phyloP scores from a whole-genome alignment of 768 basidiomycete species.

The Coprinellus aureogranulatus region DNA sequence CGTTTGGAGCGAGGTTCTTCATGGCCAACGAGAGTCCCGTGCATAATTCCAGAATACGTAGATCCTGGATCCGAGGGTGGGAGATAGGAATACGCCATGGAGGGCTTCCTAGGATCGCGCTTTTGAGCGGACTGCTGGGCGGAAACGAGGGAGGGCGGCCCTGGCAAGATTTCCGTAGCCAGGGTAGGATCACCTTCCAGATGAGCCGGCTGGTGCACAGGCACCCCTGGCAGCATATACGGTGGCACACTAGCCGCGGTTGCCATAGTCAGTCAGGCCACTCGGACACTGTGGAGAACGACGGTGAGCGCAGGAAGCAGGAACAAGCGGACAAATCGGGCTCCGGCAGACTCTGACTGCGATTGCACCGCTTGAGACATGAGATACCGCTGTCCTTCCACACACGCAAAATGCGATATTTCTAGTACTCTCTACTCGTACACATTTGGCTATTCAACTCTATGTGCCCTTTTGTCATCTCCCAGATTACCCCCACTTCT shows the following conservation, averaged over 20 bases:
- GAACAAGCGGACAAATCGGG: constrained; percentile 37
- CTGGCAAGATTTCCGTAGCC: constrained; percentile 88
- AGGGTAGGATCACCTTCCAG: constrained; percentile 79
- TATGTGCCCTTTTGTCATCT: no score
- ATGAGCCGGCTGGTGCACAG: constrained; percentile 73
- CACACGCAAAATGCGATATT: background rate
- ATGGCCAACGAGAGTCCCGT: constrained; percentile 60
- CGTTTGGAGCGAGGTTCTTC: constrained; percentile 72
- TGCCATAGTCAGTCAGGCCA: constrained; percentile 51
- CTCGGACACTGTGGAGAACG: constrained; percentile 25
- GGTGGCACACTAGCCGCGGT: constrained; percentile 69
- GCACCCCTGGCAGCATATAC: constrained; percentile 70
- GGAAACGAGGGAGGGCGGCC: constrained; percentile 73
- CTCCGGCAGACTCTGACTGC: constrained; percentile 19
- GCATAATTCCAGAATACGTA: constrained; percentile 77
- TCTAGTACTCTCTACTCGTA: background rate
- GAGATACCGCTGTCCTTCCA: constrained; percentile 6
- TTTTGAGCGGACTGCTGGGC: constrained; percentile 69
- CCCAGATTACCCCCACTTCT: no score
- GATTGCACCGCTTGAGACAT: constrained; percentile 16
- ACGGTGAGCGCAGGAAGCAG: constrained; percentile 26
- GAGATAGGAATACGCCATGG: constrained; percentile 71
- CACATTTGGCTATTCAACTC: background rate
- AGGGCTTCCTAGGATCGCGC: constrained; percentile 78
- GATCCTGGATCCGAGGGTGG: constrained; percentile 84